phyloP scores from a whole-genome alignment of 345 rosid species.

The Turritis glabra region DNA sequence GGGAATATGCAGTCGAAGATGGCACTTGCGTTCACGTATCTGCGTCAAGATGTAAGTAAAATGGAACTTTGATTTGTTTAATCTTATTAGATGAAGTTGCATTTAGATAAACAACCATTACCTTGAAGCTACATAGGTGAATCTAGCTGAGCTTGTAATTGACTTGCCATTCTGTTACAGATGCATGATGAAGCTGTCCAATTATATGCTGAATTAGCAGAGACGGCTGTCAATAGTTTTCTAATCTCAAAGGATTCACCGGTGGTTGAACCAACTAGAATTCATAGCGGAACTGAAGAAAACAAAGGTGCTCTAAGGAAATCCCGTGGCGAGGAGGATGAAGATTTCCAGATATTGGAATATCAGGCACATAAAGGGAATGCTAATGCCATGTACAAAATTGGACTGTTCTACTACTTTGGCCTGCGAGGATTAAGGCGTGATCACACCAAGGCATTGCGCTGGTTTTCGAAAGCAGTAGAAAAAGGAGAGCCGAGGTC shows the following conservation, averaged over 20 bases:
- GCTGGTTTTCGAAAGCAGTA: constrained; percentile 86
- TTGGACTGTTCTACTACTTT: constrained; percentile 89
- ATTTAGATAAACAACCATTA: neutral
- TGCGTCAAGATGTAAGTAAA: constrained; percentile 85
- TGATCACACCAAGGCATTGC: constrained; percentile 82
- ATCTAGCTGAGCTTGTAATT: constrained; percentile 5
- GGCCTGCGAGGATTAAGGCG: constrained; percentile 96
- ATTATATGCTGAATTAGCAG: constrained; percentile 87
- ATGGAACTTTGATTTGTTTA: neutral
- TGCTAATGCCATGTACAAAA: constrained; percentile 82
- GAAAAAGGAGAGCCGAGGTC: constrained; percentile 93
- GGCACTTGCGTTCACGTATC: constrained; percentile 85
- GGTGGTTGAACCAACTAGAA: constrained; percentile 83
- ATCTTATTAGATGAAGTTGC: neutral
- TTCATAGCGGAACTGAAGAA: constrained; percentile 94
- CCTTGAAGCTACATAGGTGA: neutral
- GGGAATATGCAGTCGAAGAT: constrained; percentile 91
- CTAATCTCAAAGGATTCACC: constrained; percentile 90
- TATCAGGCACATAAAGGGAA: constrained; percentile 98
- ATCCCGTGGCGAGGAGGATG: constrained; percentile 95
- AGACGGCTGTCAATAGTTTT: constrained; percentile 86
- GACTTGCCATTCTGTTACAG: constrained; percentile 45
- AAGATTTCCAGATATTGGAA: constrained; percentile 94
- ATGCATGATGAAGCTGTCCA: constrained; percentile 84
- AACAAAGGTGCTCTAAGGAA: constrained; percentile 90